These are phyloP conservation scores for Heliamphora exappendiculata DNA, from an alignment of 148 eudicot species.

Conservation along the genomic window DNA sequence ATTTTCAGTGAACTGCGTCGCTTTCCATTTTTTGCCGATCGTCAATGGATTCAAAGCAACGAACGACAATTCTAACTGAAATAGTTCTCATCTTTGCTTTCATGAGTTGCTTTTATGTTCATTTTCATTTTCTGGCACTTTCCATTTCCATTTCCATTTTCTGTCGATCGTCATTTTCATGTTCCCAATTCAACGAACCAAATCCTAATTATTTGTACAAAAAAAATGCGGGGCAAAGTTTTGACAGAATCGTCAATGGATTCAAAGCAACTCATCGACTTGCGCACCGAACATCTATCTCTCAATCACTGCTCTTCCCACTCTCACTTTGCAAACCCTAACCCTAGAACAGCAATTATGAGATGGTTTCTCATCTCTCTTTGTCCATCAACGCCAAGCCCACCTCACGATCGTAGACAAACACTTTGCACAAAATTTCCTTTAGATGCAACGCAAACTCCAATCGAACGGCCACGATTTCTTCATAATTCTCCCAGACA, in stretches of 20 bases:
- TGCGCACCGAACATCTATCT: slow-evolving; percentile 81
- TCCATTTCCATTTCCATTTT: background rate
- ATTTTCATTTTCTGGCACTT: no score
- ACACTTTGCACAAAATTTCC: slow-evolving; percentile 45
- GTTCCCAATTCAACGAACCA: background rate
- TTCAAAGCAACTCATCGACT: slow-evolving; percentile 57
- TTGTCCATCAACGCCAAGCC: slow-evolving; percentile 60
- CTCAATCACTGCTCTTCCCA: slow-evolving; percentile 37
- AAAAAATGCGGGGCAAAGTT: background rate
- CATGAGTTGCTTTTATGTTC: no score
- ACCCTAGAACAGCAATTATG: slow-evolving; percentile 39
- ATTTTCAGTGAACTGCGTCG: no score
- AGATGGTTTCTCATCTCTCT: slow-evolving; percentile 74
- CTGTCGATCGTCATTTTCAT: background rate
- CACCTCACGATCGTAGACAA: slow-evolving; percentile 58
- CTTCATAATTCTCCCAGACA: slow-evolving; percentile 65
- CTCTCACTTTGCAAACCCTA: slow-evolving; percentile 24
- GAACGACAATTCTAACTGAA: no score
- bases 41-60: no score
- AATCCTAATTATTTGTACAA: background rate
- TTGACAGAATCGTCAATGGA: slow-evolving; percentile 22
- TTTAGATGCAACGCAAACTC: slow-evolving; percentile 53
- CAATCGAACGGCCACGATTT: slow-evolving; percentile 36
- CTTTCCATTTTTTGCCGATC: no score
- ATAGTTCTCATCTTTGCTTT: no score